Base-by-base conservation (phyloP, 163 green algal species). In the Chloromonas sp. region DNA sequence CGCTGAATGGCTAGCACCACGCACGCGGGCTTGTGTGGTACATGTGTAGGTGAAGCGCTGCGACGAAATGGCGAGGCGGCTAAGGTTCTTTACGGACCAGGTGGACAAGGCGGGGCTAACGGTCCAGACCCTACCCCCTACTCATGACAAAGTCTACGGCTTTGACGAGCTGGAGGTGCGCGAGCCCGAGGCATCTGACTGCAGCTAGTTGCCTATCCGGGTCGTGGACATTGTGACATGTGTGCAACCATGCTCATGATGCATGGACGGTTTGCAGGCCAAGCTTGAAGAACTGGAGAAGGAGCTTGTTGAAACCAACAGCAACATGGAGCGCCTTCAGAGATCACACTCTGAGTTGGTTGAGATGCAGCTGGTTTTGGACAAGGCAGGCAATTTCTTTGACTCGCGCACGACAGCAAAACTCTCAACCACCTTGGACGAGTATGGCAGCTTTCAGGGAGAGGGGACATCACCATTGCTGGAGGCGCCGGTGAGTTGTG, bases 341-440 rank as follows among this genome's bases (percentile, higher is more conserved):
- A 91, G 94, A 71, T 96, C 88, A 14, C 89, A 96, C 83, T 94
- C 92, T 81, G 97, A 99, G 93, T 94, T 99, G 61, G 89, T 96
- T 82, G 97, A 99, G 94, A 92, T 99, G 89, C 94, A 98, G 89
- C 90, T 99, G 79, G 96, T 99, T 82, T 92, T 99, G 82, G 97
- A 99, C 88, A 96, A 94, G 81, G 97, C 96, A 15, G 93, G 94
- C 70, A 84, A 77, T 0, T 99, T 99, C 88, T 99, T 99, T 86
- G 94, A 97, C 62, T 92, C 96, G 58, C 11, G 71, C 13, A 36
- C 71, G 5, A 74, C 66, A 11, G 66, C 66, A 74, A 74, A 74
- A 11, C 66, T 74, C 5, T 5, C 66, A 5, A 74, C 66, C 66
- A 11, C 66, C 66, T 5, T 74, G 66, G 66, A 74, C 66, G 66